Conservation (phyloP, 139 green algal species). For the Pseudopediastrum boryanum region DNA sequence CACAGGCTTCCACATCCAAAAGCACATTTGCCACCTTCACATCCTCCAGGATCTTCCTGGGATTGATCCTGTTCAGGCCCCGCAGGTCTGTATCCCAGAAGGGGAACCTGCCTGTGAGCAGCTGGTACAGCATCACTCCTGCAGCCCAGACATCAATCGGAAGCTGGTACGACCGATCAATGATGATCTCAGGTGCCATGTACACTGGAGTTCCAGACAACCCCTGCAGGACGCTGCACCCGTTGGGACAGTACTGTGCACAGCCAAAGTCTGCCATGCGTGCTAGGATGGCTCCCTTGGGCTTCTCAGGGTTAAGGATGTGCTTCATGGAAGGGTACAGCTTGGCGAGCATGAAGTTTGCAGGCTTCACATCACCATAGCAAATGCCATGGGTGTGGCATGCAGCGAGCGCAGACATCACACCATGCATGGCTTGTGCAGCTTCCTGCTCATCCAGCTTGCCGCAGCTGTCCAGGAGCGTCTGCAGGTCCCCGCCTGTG, state of each 20-base stretch:
- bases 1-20: neutral
- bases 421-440: slow-evolving; percentile 50
- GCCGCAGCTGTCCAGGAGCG: slow-evolving; percentile 25
- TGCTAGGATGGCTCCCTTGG: slow-evolving; percentile 27
- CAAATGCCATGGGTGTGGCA: slow-evolving; percentile 54
- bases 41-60: slow-evolving; percentile 22
- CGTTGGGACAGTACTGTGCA: slow-evolving; percentile 28
- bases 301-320: slow-evolving; percentile 15
- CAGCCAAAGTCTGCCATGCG: slow-evolving; percentile 29
- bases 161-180: neutral
- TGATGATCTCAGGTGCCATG: slow-evolving; percentile 44
- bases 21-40: neutral
- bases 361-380: slow-evolving; percentile 73
- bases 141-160: slow-evolving; percentile 44
- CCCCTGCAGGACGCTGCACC: slow-evolving; percentile 26
- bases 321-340: slow-evolving; percentile 23
- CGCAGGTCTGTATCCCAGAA: slow-evolving; percentile 36
- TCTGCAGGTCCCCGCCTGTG: slow-evolving; percentile 40
- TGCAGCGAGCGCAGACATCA: slow-evolving; percentile 57
- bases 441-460: slow-evolving; percentile 53
- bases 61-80: neutral
- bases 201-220: slow-evolving; percentile 40
- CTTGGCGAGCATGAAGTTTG: slow-evolving; percentile 66
- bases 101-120: slow-evolving; percentile 48
- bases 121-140: slow-evolving; percentile 48